These are phyloP conservation scores for Dalbergia cochinchinensis DNA, from an alignment of 306 rosid species.

Conservation along the genomic window DNA sequence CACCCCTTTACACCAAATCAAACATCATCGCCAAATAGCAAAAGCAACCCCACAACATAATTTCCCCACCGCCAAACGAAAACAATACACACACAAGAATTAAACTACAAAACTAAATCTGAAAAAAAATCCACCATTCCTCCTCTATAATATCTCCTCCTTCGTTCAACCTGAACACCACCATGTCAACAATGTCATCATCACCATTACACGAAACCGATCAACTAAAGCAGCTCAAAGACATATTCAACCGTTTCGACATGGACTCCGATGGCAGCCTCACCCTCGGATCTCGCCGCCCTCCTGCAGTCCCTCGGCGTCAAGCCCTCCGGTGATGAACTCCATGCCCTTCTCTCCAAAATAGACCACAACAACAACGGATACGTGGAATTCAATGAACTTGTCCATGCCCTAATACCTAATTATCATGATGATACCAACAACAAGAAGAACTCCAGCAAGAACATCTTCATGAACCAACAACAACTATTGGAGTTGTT, in stretches of 20 bases:
- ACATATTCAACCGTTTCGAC: constrained; percentile 81
- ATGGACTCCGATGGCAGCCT: constrained; percentile 94
- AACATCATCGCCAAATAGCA: background rate
- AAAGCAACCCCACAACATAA: background rate
- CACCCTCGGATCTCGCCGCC: constrained; percentile 83
- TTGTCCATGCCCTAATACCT: constrained; percentile 64
- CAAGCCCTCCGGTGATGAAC: constrained; percentile 77
- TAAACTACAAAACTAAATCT: constrained; percentile 24
- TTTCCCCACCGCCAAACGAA: no score
- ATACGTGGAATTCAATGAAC: constrained; percentile 76
- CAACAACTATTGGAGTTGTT: constrained; percentile 81
- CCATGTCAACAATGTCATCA: background rate
- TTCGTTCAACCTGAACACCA: constrained; percentile 9
- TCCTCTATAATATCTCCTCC: background rate
- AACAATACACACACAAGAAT: no score
- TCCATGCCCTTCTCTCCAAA: constrained; percentile 61
- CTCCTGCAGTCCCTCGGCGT: constrained; percentile 87
- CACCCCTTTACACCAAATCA: background rate
- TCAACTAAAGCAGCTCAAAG: constrained; percentile 70
- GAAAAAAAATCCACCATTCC: background rate
- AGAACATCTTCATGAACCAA: constrained; percentile 67
- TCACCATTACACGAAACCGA: constrained; percentile 51
- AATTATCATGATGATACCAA: constrained; percentile 42
- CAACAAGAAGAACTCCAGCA: constrained; percentile 32
- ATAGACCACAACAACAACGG: constrained; percentile 85